Percentiles rank a stretch among this genome's conserved stretches.
These are phyloP conservation scores for Metarhizium robertsii DNA, from an alignment of 2,329 filamentous ascomycete species.

Conservation along the genomic window DNA sequence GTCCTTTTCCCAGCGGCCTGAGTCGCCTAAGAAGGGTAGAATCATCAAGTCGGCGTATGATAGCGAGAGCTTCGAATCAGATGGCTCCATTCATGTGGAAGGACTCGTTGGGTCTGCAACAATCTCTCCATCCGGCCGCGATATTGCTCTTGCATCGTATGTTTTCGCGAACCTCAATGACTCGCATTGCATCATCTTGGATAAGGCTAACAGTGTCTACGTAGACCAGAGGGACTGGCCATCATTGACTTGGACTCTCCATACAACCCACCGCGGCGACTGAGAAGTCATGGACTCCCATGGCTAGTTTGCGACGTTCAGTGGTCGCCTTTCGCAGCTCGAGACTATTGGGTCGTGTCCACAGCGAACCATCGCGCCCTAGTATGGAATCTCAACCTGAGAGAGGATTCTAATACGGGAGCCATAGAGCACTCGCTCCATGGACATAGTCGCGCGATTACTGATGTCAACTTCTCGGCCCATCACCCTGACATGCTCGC, in stretches of 20 bases:
- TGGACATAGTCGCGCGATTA: constrained; percentile 77
- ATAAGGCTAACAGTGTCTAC: background rate
- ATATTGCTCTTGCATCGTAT: constrained; percentile 78
- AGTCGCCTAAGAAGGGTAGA: constrained; percentile 46
- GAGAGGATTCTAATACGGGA: constrained; percentile 59
- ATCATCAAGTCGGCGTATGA: constrained; percentile 63
- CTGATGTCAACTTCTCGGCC: constrained; percentile 92
- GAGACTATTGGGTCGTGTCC: constrained; percentile 89
- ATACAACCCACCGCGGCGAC: constrained; percentile 74
- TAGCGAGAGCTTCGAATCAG: constrained; percentile 78
- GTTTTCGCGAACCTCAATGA: constrained; percentile 14
- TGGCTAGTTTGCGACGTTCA: constrained; percentile 95
- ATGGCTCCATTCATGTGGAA: constrained; percentile 76
- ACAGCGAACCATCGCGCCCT: constrained; percentile 91
- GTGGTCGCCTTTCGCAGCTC: constrained; percentile 86
- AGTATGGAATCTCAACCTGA: constrained; percentile 83
- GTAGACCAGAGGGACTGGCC: constrained; percentile 70
- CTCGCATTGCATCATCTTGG: constrained; percentile 14
- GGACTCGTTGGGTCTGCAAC: constrained; percentile 79
- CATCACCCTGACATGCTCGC: constrained; percentile 83
- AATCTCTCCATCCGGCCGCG: constrained; percentile 83
- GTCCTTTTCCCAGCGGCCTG: constrained; percentile 34
- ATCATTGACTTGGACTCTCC: constrained; percentile 89
- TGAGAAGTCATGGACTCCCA: constrained; percentile 74
- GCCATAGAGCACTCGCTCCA: constrained; percentile 82